Base-by-base conservation (phyloP, 2,329 filamentous ascomycete species). In the Lachnellula arida region DNA sequence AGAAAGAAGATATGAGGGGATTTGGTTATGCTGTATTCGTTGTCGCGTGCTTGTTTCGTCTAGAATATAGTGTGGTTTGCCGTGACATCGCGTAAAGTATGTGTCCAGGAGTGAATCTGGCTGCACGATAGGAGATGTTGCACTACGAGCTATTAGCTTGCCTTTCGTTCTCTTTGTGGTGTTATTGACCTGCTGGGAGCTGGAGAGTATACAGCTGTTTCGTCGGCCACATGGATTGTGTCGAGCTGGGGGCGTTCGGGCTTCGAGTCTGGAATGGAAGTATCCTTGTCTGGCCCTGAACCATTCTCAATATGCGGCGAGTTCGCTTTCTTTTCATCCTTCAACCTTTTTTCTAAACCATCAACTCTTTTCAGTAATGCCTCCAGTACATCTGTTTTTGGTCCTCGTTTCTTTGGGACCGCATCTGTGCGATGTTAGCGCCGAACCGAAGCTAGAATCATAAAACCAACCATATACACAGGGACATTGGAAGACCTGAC, bases 301-400 rank as follows among this genome's bases (percentile, higher is more conserved):
- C 50, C 62, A 39, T 44, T 59, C 23, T 63, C 64, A 23, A 60
- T 57, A 47, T 56, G 63, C 9, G 66, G 62, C 46, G 64, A 63
- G 42, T 74, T 56, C 71, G 48, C 71, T 66, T 57, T 75, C 62
- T 84, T 85, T 66, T 86, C 83, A 60, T 87, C 84, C 68, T 90
- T 89, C 40, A 95, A 76, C 60, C 86, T 84, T 67, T 88, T 89
- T 70, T 95, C 90, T 50, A 95, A 76, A 1, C 90, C 90, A 70
- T 95, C 91, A 2, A 95, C 90, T 52, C 91, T 81, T 72, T 93
- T 95, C 57, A 95, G 69, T 8, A 95, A 75, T 1, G 91, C 89
- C 70, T 95, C 91, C 34, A 95, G 76, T 4, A 95, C 89, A 70
- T 96, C 91, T 28, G 90, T 95, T 73, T 96, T 96, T 2, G 91